Conservation (phyloP, 306 rosid species). For the Glycyrrhiza uralensis region DNA sequence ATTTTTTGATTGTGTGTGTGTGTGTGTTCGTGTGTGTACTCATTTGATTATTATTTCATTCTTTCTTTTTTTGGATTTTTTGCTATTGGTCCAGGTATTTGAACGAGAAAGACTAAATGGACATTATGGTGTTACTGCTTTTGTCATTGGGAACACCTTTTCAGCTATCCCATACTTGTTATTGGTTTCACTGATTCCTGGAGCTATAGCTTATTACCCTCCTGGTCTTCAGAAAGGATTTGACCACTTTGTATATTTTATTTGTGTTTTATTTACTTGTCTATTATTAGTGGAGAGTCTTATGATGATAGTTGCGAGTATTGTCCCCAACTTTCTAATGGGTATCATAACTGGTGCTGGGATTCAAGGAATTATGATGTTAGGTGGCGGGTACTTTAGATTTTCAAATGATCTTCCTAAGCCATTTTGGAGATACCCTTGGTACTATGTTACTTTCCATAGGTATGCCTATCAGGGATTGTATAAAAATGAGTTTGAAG, state of each 20-base stretch:
- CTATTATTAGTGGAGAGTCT: constrained; percentile 70
- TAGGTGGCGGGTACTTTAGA: constrained; percentile 55
- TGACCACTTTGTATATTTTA: constrained; percentile 43
- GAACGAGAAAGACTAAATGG: constrained; percentile 70
- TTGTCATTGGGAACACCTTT: constrained; percentile 56
- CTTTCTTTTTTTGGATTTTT: neutral
- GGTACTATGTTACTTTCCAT: constrained; percentile 55
- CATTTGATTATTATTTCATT: neutral
- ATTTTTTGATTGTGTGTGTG: neutral
- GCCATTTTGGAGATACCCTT: constrained; percentile 59
- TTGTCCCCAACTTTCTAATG: constrained; percentile 71
- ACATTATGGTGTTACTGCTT: constrained; percentile 58
- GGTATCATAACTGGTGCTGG: constrained; percentile 77
- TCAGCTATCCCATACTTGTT: constrained; percentile 57
- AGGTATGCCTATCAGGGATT: constrained; percentile 60
- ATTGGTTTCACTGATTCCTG: constrained; percentile 52
- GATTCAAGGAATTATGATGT: constrained; percentile 61
- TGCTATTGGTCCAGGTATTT: constrained; percentile 44
- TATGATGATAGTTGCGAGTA: constrained; percentile 71
- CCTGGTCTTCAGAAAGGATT: constrained; percentile 49
- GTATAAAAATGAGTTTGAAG: constrained; percentile 66
- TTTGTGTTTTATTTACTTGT: constrained; percentile 35
- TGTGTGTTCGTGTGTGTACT: neutral
- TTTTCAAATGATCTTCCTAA: constrained; percentile 52
- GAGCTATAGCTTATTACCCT: constrained; percentile 45